These are phyloP conservation scores for Fraxinus latifolia DNA, from an alignment of 305 asterid genomes.

Conservation along the genomic window DNA sequence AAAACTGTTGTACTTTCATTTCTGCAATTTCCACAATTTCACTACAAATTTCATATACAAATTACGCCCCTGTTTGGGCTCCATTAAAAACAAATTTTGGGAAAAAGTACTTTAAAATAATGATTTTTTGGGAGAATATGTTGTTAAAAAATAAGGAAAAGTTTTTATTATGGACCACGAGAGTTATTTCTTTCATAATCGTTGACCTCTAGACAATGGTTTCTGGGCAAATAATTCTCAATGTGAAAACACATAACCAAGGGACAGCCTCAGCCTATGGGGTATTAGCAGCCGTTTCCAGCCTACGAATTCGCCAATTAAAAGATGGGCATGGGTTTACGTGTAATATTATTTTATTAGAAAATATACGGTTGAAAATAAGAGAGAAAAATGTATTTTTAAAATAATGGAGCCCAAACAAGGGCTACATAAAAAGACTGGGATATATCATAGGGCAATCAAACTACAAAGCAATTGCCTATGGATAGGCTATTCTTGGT, in stretches of 20 bases:
- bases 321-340: neutral
- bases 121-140: neutral
- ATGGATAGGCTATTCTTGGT: neutral
- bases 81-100: neutral
- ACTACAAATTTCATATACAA: neutral
- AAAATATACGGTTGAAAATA: neutral
- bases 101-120: neutral
- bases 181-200: neutral
- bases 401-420: neutral
- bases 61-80: neutral
- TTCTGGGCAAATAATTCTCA: neutral
- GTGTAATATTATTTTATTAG: neutral
- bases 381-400: neutral
- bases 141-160: neutral
- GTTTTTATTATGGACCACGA: neutral
- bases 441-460: neutral
- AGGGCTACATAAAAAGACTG: neutral
- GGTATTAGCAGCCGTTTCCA: neutral
- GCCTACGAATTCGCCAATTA: neutral
- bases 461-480: neutral
- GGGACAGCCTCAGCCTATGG: neutral
- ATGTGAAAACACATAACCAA: neutral
- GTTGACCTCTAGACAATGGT: neutral
- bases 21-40: neutral
- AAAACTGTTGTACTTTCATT: neutral